Percentiles rank a stretch among this genome's conserved stretches.
These are phyloP conservation scores for Suillus hirtellus DNA, from an alignment of 768 basidiomycete genomes.

Conservation along the genomic window DNA sequence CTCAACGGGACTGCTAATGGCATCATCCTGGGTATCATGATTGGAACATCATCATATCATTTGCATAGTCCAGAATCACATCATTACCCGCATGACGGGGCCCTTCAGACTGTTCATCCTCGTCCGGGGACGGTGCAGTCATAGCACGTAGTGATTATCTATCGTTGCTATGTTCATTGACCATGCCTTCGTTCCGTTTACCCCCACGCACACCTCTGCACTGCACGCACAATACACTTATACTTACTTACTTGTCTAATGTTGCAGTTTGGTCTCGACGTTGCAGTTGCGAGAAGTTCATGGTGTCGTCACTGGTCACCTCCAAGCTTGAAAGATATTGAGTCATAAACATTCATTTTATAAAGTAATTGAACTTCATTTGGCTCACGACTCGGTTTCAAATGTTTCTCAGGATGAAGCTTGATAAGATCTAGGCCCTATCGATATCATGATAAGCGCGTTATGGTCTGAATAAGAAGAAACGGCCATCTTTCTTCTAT, in stretches of 20 bases:
- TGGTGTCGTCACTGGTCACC: not conserved
- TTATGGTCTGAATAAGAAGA: not conserved
- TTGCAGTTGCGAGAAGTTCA: not conserved
- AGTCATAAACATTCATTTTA: not conserved
- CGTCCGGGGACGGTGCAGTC: not conserved
- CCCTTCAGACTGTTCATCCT: not conserved
- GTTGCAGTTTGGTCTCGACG: not conserved
- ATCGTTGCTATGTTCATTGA: slow-evolving; percentile 1
- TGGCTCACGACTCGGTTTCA: not conserved
- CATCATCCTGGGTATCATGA: slow-evolving; percentile 5
- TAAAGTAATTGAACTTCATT: not conserved
- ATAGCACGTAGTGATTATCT: slow-evolving; percentile 5
- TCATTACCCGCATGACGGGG: not conserved
- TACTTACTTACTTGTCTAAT: slow-evolving; percentile 10
- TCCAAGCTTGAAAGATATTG: not conserved
- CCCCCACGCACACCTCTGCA: slow-evolving; percentile 7
- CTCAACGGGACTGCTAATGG: not conserved
- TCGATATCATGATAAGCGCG: not conserved
- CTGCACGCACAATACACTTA: slow-evolving; percentile 10
- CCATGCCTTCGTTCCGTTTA: slow-evolving; percentile 4
- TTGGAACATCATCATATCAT: slow-evolving; percentile 3
- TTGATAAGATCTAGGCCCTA: not conserved
- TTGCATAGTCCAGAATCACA: slow-evolving; percentile 6
- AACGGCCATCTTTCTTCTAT: not conserved
- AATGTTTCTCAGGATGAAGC: slow-evolving; percentile 2